Evolutionary conservation across 2,329 filamentous ascomycete genomes (phyloP).

Genomic region (Cytospora piceicola): DNA sequence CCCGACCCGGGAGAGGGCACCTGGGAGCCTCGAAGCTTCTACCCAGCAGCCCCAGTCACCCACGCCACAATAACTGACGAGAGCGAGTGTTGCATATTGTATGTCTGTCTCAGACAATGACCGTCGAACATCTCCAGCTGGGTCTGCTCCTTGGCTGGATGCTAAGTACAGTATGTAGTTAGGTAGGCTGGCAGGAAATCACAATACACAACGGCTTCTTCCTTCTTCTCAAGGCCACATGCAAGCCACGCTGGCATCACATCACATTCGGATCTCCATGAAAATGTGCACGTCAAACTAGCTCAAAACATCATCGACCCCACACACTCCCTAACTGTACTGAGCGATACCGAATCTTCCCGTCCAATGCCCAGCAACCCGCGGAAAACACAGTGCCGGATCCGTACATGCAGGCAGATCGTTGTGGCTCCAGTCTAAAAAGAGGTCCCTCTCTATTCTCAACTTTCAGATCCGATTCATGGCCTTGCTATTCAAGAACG

Average conservation of each 20-base stretch:
- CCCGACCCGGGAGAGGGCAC: not conserved
- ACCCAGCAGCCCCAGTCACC: not conserved
- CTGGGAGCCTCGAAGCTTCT: constrained; percentile 4
- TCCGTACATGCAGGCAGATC: not conserved
- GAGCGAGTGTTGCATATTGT: not conserved
- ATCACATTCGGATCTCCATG: not conserved
- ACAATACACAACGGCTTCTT: not conserved
- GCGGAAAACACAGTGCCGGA: not conserved
- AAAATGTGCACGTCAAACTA: not conserved
- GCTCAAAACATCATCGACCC: not conserved
- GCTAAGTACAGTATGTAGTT: too few relatives aligned
- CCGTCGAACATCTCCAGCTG: not conserved
- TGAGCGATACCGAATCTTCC: not conserved
- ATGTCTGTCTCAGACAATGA: not conserved
- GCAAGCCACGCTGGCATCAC: constrained; percentile 5
- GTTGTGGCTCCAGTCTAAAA: not conserved
- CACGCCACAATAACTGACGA: not conserved
- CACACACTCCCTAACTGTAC: not conserved
- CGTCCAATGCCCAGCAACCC: not conserved
- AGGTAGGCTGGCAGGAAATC: too few relatives aligned
- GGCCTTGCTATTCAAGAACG: not conserved
- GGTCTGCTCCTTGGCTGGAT: not conserved
- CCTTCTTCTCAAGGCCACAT: not conserved
- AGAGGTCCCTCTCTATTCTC: not conserved
- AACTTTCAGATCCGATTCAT: not conserved